Evolutionary conservation across 306 rosid genomes (phyloP).

Genomic region (Sindora glabra): DNA sequence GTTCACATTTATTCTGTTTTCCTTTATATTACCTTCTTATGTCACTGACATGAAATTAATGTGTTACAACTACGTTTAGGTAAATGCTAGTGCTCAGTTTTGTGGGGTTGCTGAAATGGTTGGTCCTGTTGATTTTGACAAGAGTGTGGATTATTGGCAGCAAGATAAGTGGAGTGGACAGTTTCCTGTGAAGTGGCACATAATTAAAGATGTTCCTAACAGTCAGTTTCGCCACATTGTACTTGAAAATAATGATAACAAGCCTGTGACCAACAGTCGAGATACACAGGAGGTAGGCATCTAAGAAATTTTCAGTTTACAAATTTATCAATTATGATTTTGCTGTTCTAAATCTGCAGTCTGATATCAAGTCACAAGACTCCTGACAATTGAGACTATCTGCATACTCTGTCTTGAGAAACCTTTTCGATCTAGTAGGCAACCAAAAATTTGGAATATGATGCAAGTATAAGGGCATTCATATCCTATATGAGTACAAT

Average conservation of each 20-base stretch:
- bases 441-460: background rate
- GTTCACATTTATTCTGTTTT: no score
- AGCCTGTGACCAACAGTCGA: constrained; percentile 90
- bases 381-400: background rate
- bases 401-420: constrained; percentile 11
- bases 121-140: constrained; percentile 87
- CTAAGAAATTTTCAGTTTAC: background rate
- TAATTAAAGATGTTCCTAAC: constrained; percentile 76
- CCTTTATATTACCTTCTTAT: background rate
- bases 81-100: constrained; percentile 91
- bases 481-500: no score
- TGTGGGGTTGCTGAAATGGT: constrained; percentile 94
- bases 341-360: background rate
- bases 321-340: constrained; percentile 6
- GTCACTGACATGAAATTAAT: background rate
- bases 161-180: constrained; percentile 95
- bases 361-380: background rate
- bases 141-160: constrained; percentile 83
- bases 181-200: constrained; percentile 83
- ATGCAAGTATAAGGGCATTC: no score
- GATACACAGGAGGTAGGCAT: constrained; percentile 83
- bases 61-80: constrained; percentile 33
- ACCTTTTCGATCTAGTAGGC: background rate
- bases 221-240: constrained; percentile 84
- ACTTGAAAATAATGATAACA: constrained; percentile 83